Conservation (phyloP, 441 rosid genomes). For the Hura crepitans region DNA sequence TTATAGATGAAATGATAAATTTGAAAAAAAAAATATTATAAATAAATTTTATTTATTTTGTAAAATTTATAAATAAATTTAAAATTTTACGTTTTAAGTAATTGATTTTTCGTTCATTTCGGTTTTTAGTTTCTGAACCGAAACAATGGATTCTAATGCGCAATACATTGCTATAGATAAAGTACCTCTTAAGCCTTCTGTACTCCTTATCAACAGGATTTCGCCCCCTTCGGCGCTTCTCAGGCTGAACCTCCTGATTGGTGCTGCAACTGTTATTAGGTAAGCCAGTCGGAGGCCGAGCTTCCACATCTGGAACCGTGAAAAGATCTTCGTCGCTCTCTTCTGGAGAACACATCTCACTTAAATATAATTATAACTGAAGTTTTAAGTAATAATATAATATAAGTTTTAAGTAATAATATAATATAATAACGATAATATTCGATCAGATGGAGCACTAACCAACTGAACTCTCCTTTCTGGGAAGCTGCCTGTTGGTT, state of each 20-base stretch:
- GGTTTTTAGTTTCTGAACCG: too few relatives aligned
- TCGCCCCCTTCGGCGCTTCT: slow-evolving; percentile 51
- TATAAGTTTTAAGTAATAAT: not conserved
- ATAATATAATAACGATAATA: too few relatives aligned
- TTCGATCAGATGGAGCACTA: too few relatives aligned
- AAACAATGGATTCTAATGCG: not conserved
- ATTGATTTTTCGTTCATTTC: too few relatives aligned
- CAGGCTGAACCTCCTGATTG: slow-evolving; percentile 26
- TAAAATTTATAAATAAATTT: too few relatives aligned
- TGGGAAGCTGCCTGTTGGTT: not conserved
- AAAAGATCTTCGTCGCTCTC: slow-evolving; percentile 67
- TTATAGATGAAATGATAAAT: too few relatives aligned
- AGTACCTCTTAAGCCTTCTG: slow-evolving; percentile 59
- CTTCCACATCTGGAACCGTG: slow-evolving; percentile 65
- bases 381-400: not conserved
- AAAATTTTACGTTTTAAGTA: too few relatives aligned
- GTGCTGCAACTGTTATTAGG: slow-evolving; percentile 13
- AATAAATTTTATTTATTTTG: not conserved
- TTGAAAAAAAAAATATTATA: not conserved
- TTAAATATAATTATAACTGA: not conserved
- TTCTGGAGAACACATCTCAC: slow-evolving; percentile 28
- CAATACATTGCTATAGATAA: too few relatives aligned
- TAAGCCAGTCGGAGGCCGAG: slow-evolving; percentile 20
- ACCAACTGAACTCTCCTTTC: slow-evolving; percentile 42
- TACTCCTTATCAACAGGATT: slow-evolving; percentile 59